Evolutionary conservation across 305 asterid genomes (phyloP).

Genomic region (Solanum chacoense): DNA sequence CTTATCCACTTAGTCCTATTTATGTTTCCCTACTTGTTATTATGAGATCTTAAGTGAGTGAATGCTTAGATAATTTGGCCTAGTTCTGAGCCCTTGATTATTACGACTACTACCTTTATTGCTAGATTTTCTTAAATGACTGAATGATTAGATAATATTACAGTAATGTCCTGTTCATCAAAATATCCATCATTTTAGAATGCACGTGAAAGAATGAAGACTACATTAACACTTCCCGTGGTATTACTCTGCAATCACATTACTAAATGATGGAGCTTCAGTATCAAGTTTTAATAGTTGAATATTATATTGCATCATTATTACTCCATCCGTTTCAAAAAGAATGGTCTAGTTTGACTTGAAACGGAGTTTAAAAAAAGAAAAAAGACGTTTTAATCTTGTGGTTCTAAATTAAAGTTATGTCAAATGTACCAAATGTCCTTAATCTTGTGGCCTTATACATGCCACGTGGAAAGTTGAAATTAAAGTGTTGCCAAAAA

Average conservation of each 20-base stretch:
- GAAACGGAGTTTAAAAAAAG: neutral
- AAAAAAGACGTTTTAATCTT: neutral
- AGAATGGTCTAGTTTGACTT: neutral
- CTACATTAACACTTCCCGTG: neutral
- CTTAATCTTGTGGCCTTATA: neutral
- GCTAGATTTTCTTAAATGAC: neutral
- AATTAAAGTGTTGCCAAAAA: neutral
- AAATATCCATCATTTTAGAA: neutral
- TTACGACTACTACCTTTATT: neutral
- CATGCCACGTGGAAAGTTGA: neutral
- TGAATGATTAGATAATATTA: neutral
- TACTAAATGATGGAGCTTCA: neutral
- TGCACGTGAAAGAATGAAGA: neutral
- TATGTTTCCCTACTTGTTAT: neutral
- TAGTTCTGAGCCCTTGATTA: neutral
- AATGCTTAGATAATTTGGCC: neutral
- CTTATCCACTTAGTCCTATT: neutral
- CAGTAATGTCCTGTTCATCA: neutral
- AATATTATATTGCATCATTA: neutral
- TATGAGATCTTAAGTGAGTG: neutral
- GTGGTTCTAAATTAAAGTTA: too few species aligned
- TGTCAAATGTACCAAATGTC: too few species aligned
- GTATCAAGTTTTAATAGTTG: neutral
- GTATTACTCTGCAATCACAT: neutral
- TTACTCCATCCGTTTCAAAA: neutral